These are phyloP conservation scores for Ochetophila trinervis DNA, from an alignment of 306 rosid genomes.

Conservation along the genomic window DNA sequence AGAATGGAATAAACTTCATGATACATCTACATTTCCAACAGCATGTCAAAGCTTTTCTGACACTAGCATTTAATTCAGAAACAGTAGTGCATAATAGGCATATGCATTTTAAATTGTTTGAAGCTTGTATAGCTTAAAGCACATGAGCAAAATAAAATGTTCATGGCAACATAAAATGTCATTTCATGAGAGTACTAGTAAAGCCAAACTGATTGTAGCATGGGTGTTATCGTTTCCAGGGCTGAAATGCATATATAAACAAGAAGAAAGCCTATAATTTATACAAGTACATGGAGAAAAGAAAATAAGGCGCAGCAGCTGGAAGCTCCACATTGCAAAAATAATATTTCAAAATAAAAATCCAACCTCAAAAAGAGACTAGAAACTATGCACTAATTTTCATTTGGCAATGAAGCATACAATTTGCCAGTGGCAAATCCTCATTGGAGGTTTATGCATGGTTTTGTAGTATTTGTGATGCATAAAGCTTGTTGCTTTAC, in stretches of 20 bases:
- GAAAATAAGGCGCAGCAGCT: too few relatives aligned
- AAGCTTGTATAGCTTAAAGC: not conserved
- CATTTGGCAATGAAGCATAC: not conserved
- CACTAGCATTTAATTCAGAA: too few relatives aligned
- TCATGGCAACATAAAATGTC: not conserved
- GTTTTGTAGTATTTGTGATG: too few relatives aligned
- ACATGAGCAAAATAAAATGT: too few relatives aligned
- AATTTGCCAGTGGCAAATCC: too few relatives aligned
- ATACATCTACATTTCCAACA: not conserved
- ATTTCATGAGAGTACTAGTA: not conserved
- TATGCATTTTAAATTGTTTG: not conserved
- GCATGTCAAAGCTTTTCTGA: too few relatives aligned
- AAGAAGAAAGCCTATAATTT: not conserved
- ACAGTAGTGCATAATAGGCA: too few relatives aligned
- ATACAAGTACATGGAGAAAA: too few relatives aligned
- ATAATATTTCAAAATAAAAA: too few relatives aligned
- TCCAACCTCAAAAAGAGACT: not conserved
- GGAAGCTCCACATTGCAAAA: too few relatives aligned
- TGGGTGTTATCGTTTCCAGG: not conserved
- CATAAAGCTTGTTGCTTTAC: slow-evolving; percentile 12
- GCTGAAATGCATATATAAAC: not conserved
- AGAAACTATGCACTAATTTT: not conserved
- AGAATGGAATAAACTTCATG: not conserved
- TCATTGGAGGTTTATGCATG: too few relatives aligned
- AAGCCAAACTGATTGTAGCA: not conserved